Evolutionary conservation across 495 filamentous ascomycete species (phyloP), one percentile per base, ranked within the genome.

Genomic region (Hypoxylon trugodes): DNA sequence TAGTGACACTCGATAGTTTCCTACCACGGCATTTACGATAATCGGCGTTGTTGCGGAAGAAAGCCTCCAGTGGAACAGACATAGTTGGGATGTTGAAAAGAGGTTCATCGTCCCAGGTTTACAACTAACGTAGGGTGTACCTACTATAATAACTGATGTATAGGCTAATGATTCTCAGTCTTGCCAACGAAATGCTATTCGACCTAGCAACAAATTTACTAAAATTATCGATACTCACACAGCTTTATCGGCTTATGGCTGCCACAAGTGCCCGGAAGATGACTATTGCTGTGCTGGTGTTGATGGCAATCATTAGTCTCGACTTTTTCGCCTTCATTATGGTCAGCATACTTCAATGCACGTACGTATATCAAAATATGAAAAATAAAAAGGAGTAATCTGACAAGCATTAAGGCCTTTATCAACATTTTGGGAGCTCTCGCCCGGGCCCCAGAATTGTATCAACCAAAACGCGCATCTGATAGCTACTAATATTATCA

Each of bases 221-320:
- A 24, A 84, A 87, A 30, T 70, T 87, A 19, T 87, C 84, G 1
- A 75, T 87, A 18, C 71, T 87, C 6, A 82, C 78, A 70, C 82
- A 87, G 13, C 65, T 72, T n/a, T 66, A 73, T 38, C 69, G 73
- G 6, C 51, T 77, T 9, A 63, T 70, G 1, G 42, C 64, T 5
- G 68, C 59, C 16, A 56, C 66, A 8, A 59, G 56, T 16, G 54
- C 56, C 16, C 55, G 57, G 15, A 59, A 42, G 40, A 60, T 69
- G 68, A 69, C 46, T 25, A 52, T 58, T 59, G 40, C 68, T 47
- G 75, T 70, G 35, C 73, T 85, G 36, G 60, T 73, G 6, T 72
- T 76, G 1, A 79, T 85, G 65, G 65, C 73, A 10, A 73, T 86
- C 45, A 77, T 82, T 35, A 61, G 69, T 2, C 8, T 79, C 6